Base-by-base conservation (phyloP, 139 green algal species). In the Chlamydomonas schloesseri region DNA sequence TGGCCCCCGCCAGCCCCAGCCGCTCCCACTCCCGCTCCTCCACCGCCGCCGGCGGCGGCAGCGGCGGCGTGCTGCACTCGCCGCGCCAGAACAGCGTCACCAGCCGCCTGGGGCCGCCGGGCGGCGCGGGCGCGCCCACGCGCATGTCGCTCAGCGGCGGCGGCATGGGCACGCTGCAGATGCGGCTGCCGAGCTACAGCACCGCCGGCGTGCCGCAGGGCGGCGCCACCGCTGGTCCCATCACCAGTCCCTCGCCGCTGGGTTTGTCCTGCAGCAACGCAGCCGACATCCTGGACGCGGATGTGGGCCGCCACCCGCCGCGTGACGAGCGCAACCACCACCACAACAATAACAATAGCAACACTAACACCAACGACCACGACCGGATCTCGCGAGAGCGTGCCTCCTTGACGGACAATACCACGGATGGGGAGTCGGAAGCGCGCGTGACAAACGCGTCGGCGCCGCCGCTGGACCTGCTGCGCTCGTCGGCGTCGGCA, bases 231-330 rank as follows among this genome's bases (percentile, higher is more conserved):
- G 77, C 34, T 5, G 34, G n/a, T 17, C 34, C 8, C 37, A 74
- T 67, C 65, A 34, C 14, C 21, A 77, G 26, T 31, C 79, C 79
- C 28, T 85, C 79, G 33, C 79, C 79, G 31, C 68, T 85, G 31
- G 79, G 79, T 2, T 31, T 85, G 4, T 85, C 79, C 2, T 85
- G 79, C 50, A 85, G 79, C 64, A 76, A 75, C 42, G 79, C 79
- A 1, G 79, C 79, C 13, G 65, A 77, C 31, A 23, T 50, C 5
- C 31, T 69, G 31, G 53, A 55, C 6, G 29, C 4, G 8, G 73
- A 65, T 3, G 29, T 15, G 36, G 36, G 6, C 6, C 42, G 42
- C 6, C 42, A 50, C 42, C 42, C 42, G 42, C 42, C 42, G 42
- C 42, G 42, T 8, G 42, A 50, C 42, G 42, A 50, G 42, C 42